Evolutionary conservation across 768 basidiomycete species (phyloP), one percentile per base, ranked within the genome.

Genomic region (Termitomyces sp.): DNA sequence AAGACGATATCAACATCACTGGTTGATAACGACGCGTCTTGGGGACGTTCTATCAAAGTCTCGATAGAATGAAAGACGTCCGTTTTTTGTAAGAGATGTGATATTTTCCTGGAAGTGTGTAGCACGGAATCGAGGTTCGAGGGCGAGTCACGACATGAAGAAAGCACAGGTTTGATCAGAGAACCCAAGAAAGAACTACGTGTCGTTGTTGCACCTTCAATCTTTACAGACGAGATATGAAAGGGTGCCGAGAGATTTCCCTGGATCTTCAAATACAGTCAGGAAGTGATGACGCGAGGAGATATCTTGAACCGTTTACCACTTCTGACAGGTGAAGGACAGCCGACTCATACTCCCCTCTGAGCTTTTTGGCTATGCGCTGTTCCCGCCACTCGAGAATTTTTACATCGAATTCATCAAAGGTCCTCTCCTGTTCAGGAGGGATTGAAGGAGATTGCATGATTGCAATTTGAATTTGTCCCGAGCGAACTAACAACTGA

Each of bases 1-100:
- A 96, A 84, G 1, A 95, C 79, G 38, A 98, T 68, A 63, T 97
- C 92, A 11, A 95, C 81, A 60, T 90, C 89, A 9, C 78, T 79
- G 10, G 71, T 68, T 48, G 74, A 67, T 1, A 86, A 82, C 7
- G 85, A 68, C 0, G 78, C 72, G 37, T 82, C 78, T 6, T 75
- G 73, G 14, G 84, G 78, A 21, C 73, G 74, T 55, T 89, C 85
- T 21, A 97, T 70, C 33, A 77, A 75, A 1, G 85, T 83, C 8
- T 85, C 78, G 12, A 95, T 78, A 8, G 78, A 64, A 14, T 78
- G 72, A 70, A 95, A 99, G 26, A 97, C 78, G 60, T 89, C 92
- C 1, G 94, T 86, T 51, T 84, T 78, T 19, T 82, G 70, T 12
- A 98, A 79, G 14, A 83, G 70, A 50, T 80, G 78, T 0, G 86